Base-by-base conservation (phyloP, 139 green algal species). In the Asterochloris erici region DNA sequence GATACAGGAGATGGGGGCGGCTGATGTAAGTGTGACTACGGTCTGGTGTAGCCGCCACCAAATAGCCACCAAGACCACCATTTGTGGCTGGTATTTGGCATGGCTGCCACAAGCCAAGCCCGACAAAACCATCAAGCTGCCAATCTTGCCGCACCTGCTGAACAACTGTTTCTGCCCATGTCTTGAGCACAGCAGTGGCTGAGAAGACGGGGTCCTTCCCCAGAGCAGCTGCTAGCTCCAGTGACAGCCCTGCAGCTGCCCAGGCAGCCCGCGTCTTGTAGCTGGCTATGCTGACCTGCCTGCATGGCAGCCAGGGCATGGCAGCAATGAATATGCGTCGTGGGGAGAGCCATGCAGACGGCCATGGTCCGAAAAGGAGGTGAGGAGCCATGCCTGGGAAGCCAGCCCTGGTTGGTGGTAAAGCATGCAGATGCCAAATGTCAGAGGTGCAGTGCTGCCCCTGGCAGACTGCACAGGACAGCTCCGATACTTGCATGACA, bases 241-340 rank as follows among this genome's bases (percentile, higher is more conserved):
- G 29, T 17, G 76, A 84, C 28, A 97, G 85, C 47, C 82, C 84
- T 0, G 2, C 27, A 0, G 87, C 92, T 0, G 89, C 91, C 95
- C 95, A 98, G 0, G 9, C 21, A 0, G 94, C 91, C 94, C 94
- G 97, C 11, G 79, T 9, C 38, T 27, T 63, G 81, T 94, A 87
- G 12, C 85, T 90, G 4, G 73, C 63, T 70, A 79, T 10, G 11
- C 83, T 73, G 38, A 91, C 82, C 2, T 24, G 14, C 78, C 78
- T 83, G 71, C 54, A 68, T 14, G 69, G 12, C 66, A 71, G 66
- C 66, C 10, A 4, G 19, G 66, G 66, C 17, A 26, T 71, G 66
- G 17, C 66, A 13, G 66, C 66, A 21, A 54, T 54, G 38, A 54
- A 9, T 9, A 71, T 71, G 66, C 21, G 2, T 23, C 17, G 1